phyloP scores from a whole-genome alignment of 495 filamentous ascomycete species.

The Alectoria sarmentosa region DNA sequence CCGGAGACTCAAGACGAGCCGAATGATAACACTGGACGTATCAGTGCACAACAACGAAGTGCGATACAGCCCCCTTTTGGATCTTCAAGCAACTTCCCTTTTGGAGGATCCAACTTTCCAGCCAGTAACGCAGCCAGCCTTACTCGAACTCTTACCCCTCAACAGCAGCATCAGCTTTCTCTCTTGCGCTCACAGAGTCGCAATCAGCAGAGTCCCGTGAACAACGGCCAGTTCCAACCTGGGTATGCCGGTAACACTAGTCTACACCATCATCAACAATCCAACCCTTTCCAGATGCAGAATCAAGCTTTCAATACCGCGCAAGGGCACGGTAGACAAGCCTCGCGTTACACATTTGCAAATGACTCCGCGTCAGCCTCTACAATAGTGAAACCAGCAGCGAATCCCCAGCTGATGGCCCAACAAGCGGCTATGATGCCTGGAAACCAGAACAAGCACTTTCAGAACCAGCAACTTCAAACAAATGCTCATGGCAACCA shows the following conservation, averaged over 20 bases:
- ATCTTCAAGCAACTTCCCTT: slow-evolving; percentile 39
- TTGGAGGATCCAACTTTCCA: slow-evolving; percentile 42
- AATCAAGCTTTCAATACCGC: slow-evolving; percentile 41
- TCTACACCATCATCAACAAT: slow-evolving; percentile 35
- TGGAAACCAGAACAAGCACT: slow-evolving; percentile 49
- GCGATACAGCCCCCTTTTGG: slow-evolving; percentile 68
- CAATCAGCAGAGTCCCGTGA: slow-evolving; percentile 43
- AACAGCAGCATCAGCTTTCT: slow-evolving; percentile 68
- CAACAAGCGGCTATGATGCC: slow-evolving; percentile 92
- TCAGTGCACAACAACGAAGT: slow-evolving; percentile 43
- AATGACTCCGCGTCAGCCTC: slow-evolving; percentile 62
- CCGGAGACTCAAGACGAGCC: slow-evolving; percentile 60
- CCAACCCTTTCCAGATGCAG: slow-evolving; percentile 53
- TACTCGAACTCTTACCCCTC: slow-evolving; percentile 67
- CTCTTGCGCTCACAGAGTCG: slow-evolving; percentile 52
- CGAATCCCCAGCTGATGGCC: slow-evolving; percentile 77
- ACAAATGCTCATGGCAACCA: slow-evolving; percentile 31
- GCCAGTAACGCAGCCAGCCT: slow-evolving; percentile 47
- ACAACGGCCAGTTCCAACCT: slow-evolving; percentile 53
- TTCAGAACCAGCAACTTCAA: slow-evolving; percentile 50
- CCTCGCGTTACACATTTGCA: slow-evolving; percentile 82
- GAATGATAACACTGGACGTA: slow-evolving; percentile 45
- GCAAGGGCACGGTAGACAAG: slow-evolving; percentile 76
- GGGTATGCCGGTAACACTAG: slow-evolving; percentile 33
- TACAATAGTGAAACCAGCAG: slow-evolving; percentile 71